Evolutionary conservation across 768 basidiomycete species (phyloP).

Genomic region (Suillus discolor): DNA sequence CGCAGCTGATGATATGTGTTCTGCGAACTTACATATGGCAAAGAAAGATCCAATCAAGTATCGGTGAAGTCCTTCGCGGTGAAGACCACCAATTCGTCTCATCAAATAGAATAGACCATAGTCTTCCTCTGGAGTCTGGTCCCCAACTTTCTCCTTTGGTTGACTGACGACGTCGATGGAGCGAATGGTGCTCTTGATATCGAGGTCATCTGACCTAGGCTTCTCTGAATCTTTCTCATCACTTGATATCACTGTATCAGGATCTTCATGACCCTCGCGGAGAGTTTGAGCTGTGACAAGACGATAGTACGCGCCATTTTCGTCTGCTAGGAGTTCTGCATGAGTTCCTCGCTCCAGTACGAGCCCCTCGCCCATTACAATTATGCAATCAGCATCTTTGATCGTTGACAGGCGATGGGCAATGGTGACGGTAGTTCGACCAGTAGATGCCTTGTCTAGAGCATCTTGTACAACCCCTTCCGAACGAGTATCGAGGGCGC

Average conservation of each 20-base stretch:
- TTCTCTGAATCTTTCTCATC: constrained; percentile 22
- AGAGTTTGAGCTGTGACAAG: constrained; percentile 47
- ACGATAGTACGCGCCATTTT: constrained; percentile 42
- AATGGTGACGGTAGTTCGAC: constrained; percentile 38
- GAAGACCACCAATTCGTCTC: constrained; percentile 39
- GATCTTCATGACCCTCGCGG: constrained; percentile 27
- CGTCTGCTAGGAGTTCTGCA: constrained; percentile 36
- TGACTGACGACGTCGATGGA: constrained; percentile 19
- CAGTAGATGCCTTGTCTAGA: constrained; percentile 49
- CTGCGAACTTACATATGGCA: constrained; percentile 29
- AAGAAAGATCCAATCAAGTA: constrained; percentile 41
- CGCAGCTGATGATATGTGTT: background rate
- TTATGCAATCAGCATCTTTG: constrained; percentile 45
- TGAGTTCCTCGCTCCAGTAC: constrained; percentile 49
- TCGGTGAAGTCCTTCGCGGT: constrained; percentile 35
- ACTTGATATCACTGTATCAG: constrained; percentile 13
- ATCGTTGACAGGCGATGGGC: constrained; percentile 42
- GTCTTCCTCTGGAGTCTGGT: background rate
- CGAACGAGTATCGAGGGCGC: constrained; percentile 50
- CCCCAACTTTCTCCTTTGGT: background rate
- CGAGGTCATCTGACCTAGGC: constrained; percentile 33
- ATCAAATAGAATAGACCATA: constrained; percentile 41
- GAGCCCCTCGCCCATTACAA: constrained; percentile 46
- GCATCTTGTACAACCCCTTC: constrained; percentile 57
- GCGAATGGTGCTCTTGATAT: constrained; percentile 22